Conservation (phyloP, 805 yeast genomes). For the Teunomyces atbi region DNA sequence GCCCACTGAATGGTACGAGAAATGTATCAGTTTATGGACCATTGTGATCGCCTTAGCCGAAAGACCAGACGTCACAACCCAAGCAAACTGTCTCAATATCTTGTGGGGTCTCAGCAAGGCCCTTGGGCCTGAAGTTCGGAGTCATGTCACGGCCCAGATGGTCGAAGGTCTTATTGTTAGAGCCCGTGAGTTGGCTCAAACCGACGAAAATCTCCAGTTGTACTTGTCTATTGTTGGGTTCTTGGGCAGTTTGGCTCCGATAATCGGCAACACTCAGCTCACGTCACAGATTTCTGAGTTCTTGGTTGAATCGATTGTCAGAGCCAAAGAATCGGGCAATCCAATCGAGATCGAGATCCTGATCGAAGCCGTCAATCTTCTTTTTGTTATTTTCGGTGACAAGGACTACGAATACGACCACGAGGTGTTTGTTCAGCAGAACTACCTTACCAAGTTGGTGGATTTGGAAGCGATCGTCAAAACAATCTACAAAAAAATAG, state of each 20-base stretch:
- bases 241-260: slow-evolving; percentile 48
- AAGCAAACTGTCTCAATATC: slow-evolving; percentile 33
- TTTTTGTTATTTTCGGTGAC: slow-evolving; percentile 83
- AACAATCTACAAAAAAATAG: slow-evolving; percentile 58
- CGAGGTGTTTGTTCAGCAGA: slow-evolving; percentile 59
- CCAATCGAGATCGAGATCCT: slow-evolving; percentile 37
- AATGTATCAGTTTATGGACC: slow-evolving; percentile 30
- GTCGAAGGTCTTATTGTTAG: slow-evolving; percentile 24
- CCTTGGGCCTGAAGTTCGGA: slow-evolving; percentile 32
- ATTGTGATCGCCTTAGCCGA: slow-evolving; percentile 12
- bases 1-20: slow-evolving; percentile 41
- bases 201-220: slow-evolving; percentile 10
- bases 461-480: slow-evolving; percentile 48
- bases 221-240: slow-evolving; percentile 48
- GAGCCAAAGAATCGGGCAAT: slow-evolving; percentile 6
- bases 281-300: slow-evolving; percentile 44
- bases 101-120: slow-evolving; percentile 40
- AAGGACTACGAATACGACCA: slow-evolving; percentile 62
- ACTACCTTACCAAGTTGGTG: slow-evolving; percentile 43
- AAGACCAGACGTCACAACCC: slow-evolving; percentile 20
- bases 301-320: slow-evolving; percentile 11
- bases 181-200: slow-evolving; percentile 1
- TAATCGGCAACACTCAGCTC: slow-evolving; percentile 42
- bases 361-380: slow-evolving; percentile 59
- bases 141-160: slow-evolving; percentile 23